Base-by-base conservation (phyloP, 208 protist species). In the Willaertia magna region DNA sequence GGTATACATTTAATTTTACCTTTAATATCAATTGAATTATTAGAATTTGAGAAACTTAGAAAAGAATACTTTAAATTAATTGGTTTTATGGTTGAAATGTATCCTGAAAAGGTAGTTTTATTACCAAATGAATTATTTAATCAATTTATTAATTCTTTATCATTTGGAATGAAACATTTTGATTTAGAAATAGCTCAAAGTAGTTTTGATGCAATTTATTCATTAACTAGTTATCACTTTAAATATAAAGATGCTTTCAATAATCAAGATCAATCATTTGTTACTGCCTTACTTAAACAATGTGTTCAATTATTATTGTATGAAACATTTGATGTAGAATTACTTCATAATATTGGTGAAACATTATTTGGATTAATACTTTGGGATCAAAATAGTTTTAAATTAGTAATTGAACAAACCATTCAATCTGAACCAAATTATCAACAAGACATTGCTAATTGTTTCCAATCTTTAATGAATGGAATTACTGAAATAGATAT, bases 321-420 rank as follows among this genome's bases (percentile, higher is more conserved):
- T 78, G 74, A 78, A 78, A 44, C 11, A 39, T 78, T 78, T 44
- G 74, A 78, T 78, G n/a, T 78, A 20, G 74, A 78, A 46, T n/a
- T 78, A 1, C n/a, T 78, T 2, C 40, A 78, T 4, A 40, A 40
- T n/a, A 78, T 78, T 16, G n/a, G 40, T 26, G 42, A 46, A 12
- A 46, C 74, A 1, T 26, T 78, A 1, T 78, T 30, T 26, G 30
- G 30, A 11, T 44, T 78, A 9, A 46, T 78, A 22, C n/a, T 78
- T 12, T 78, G 74, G 74, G 30, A 40, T 42, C 74, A 40, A 78
- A 46, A 78, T 46, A 78, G 42, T 46, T 78, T 44, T 18, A 78
- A 39, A 43, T 44, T 78, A 7, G 74, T 44, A 2, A 39, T 46
- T 26, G 40, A 78, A 78, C 9, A n/a, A 3, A 16, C 44, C 44